Evolutionary conservation across 805 yeast species (phyloP).

Genomic region (Candida oleophila): DNA sequence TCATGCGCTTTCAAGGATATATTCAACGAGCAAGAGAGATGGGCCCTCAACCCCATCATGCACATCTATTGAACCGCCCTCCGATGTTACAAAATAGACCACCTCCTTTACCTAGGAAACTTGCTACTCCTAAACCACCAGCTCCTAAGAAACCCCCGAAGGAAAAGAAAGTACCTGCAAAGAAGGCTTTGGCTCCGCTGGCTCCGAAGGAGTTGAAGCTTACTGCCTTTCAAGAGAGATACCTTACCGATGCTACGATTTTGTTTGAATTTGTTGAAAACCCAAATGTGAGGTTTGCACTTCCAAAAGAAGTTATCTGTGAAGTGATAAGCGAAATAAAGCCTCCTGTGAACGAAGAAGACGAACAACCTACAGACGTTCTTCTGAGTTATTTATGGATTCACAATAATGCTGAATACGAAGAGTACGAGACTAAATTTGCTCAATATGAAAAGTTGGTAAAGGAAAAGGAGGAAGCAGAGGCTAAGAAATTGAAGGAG

Average conservation of each 20-base stretch:
- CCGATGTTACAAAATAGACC: neutral
- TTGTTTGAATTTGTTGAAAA: conserved; percentile 85
- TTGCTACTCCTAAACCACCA: conserved; percentile 9
- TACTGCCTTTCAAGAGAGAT: conserved; percentile 77
- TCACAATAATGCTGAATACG: conserved; percentile 51
- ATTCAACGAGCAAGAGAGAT: conserved; percentile 75
- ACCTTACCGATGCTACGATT: conserved; percentile 64
- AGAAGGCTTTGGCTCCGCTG: conserved; percentile 12
- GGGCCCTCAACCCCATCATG: conserved; percentile 56
- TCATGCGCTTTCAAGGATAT: conserved; percentile 74
- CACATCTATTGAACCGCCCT: conserved; percentile 21
- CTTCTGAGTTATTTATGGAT: conserved; percentile 49
- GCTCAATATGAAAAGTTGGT: conserved; percentile 26
- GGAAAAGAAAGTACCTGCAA: conserved; percentile 11
- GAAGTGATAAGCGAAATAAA: conserved; percentile 44
- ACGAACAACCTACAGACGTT: conserved; percentile 32
- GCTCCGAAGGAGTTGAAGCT: conserved; percentile 53
- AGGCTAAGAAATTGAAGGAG: conserved; percentile 19
- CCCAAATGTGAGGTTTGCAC: conserved; percentile 65
- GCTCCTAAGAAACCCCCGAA: conserved; percentile 16
- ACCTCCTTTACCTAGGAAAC: conserved; percentile 8
- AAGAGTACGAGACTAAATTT: conserved; percentile 40
- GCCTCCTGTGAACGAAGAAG: conserved; percentile 20
- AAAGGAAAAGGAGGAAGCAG: conserved; percentile 26
- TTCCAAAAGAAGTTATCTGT: conserved; percentile 76